Base-by-base conservation (phyloP, 345 rosid species). In the Carallia pectinifolia region DNA sequence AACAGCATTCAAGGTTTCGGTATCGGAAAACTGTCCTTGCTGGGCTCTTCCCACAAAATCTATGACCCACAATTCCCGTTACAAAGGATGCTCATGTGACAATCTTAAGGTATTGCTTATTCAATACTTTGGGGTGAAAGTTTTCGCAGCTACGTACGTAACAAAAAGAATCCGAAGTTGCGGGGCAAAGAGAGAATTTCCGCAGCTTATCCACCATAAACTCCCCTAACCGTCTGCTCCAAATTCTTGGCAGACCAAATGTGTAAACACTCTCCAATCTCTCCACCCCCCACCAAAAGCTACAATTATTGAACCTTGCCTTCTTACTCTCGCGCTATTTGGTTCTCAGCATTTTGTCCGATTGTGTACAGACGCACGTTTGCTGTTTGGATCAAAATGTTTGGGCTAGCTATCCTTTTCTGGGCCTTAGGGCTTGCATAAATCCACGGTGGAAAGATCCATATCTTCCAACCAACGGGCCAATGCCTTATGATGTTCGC, bases 371-470 rank as follows among this genome's bases (percentile, higher is more conserved):
- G 47, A 72, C 36, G 36, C 58, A 48, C 50, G 34, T 37, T 4
- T 9, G 5, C 6, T 52, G 9, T 15, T 4, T 6, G 30, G 12
- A 13, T 47, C 16, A 2, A 63, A 34, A 13, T 69, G 34, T 0
- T 23, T 65, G 0, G 66, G 74, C 71, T 74, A 65, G 5, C 74
- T 70, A 47, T 69, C 16, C 19, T 59, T 75, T 62, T 86, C 89
- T 44, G 81, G 80, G 34, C 95, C 95, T 48, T 48, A 89, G 62
- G 27, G 89, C 92, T 61, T 83, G 75, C 88, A 85, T 80, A 54
- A 87, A 89, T 48, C 92, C 92, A 3, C 81, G 74, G 31, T 89
- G 92, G 71, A 89, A 66, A 85, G 61, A 59, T 89, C 90, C 3
- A 79, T 18, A 7, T 85, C 90, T 5, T 83, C 77, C 68, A 73